Base-by-base conservation (phyloP, 1,284 basidiomycete genomes). In the Apiotrichum siamense region DNA sequence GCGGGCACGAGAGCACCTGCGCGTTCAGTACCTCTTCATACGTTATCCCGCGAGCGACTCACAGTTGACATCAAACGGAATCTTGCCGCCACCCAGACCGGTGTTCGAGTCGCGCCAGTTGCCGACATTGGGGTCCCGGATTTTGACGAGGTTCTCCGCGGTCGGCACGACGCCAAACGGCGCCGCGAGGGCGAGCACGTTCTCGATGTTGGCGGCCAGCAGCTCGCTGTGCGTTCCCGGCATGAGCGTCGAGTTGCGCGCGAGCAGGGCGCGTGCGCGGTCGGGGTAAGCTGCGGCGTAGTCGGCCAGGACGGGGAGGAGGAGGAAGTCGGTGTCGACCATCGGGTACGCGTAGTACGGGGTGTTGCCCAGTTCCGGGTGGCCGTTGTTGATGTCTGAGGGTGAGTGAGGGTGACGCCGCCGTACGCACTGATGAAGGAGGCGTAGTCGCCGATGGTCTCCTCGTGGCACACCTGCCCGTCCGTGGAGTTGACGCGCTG, bases 41-140 rank as follows among this genome's bases (percentile, higher is more conserved):
- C 21, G 15, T 20, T 7, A 18, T 35, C 20, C 24, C 9, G 25
- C 3, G 6, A 21, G 2, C 27, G n/a, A 58, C 62, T 26, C 38
- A 68, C 65, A 62, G 48, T 77, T 77, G 24, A 80, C 76, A 58
- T 80, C 79, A 55, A 78, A 78, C 9, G 79, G 76, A 48, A 76
- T 77, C 31, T 66, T 66, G 4, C 78, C 78, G 58, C 73, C 78
- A 9, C 78, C 79, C 1, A 78, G 63, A 0, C 79, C 79, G 40
- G 75, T 59, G 50, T 76, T 75, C 24, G 76, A 78, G 60, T 81
- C 79, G 38, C 79, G 64, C 79, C 79, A 81, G 57, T 80, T 76
- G 0, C 79, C 79, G 1, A 76, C 72, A 4, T 54, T 44, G 7
- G 64, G 61, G 33, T 72, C 56, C 1, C 74, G 68, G 7, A 71